Evolutionary conservation across 768 basidiomycete species (phyloP), one percentile per base, ranked within the genome.

Genomic region (Favolaschia claudopus): DNA sequence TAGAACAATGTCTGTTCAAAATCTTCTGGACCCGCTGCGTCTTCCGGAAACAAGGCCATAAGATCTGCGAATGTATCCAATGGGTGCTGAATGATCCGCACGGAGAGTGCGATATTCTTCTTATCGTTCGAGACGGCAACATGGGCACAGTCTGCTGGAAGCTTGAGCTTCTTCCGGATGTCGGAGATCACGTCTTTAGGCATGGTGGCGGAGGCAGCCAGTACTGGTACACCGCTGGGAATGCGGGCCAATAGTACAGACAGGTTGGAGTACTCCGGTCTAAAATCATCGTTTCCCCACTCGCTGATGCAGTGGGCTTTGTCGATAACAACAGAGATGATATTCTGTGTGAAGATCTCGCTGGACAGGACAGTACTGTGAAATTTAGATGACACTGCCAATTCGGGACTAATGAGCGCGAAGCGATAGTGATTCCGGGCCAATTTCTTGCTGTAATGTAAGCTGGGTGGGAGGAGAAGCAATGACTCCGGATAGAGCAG

Each of bases 281-380:
- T 53, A 29, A 61, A 61, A 7, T 53, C 44, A 14, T 56, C 54
- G 7, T 34, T 49, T 2, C 66, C 68, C 66, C 69, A 69, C 12
- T 61, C 33, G 3, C 34, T 61, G 7, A 70, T 42, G 20, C 68
- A 69, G 34, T 70, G 69, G 1, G 38, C 59, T 25, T 70, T 62
- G 36, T 70, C 64, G 1, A 70, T 45, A 2, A 64, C 43, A 1
- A 69, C 31, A 12, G 38, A 47, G 13, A 53, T 52, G 29, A 57
- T 17, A 22, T 43, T 51, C 2, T 32, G 9, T 8, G 19, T 12
- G 43, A 46, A 62, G 28, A 25, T 19, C 7, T 5, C 29, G 22
- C 20, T 43, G 36, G 29, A 34, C 17, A 57, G 56, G 19, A 62
- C 55, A 7, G 32, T 37, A 10, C n/a, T 14, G 15, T 45, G 44